These are phyloP conservation scores for Eucalyptus cladocalyx DNA, from an alignment of 345 rosid genomes.

Conservation along the genomic window DNA sequence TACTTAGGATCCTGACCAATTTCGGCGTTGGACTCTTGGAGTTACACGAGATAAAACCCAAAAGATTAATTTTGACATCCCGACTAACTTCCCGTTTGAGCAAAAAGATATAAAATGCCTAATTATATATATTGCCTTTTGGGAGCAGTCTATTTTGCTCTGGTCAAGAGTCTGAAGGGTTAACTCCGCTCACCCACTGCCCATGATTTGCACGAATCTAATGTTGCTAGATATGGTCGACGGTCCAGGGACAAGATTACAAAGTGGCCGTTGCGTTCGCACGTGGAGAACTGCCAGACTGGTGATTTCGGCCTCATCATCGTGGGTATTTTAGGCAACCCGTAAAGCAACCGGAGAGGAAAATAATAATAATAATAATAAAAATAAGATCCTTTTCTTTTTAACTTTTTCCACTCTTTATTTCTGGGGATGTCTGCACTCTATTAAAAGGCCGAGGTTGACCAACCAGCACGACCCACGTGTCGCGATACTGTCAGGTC, in stretches of 20 bases:
- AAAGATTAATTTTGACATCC: neutral
- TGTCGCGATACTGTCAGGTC: neutral
- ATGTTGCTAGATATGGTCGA: neutral
- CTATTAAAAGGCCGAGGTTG: neutral
- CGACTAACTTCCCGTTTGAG: neutral
- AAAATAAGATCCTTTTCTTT: neutral
- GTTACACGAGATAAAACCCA: neutral
- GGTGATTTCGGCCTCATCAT: neutral
- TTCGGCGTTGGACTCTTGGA: neutral
- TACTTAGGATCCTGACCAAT: neutral
- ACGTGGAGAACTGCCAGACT: neutral
- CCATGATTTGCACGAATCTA: neutral
- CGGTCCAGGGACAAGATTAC: neutral
- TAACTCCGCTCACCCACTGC: neutral
- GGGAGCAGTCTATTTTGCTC: neutral
- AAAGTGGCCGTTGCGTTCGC: neutral
- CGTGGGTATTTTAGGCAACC: neutral
- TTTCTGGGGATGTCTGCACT: neutral
- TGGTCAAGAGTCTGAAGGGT: neutral
- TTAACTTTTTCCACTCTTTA: neutral
- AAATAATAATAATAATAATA: neutral
- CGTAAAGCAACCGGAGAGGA: neutral
- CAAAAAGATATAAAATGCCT: neutral
- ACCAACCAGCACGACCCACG: neutral
- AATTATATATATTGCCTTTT: neutral